Percentiles rank a stretch among this genome's conserved stretches.
Evolutionary conservation across 768 basidiomycete genomes (phyloP).

Genomic region (Mycena kentingensis): DNA sequence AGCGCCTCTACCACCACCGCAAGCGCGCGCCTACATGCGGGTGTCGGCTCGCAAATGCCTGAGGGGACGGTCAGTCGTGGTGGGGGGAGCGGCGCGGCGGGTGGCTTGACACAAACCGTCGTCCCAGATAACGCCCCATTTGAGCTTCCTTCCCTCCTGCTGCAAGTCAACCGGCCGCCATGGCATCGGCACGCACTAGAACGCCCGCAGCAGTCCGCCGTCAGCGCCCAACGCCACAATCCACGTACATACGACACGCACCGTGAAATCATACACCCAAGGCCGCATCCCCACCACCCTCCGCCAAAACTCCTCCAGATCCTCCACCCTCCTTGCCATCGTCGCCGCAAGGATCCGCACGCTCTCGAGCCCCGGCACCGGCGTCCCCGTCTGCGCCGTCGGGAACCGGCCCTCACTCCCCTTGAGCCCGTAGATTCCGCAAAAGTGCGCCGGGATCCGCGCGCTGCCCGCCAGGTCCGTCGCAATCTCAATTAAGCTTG

Average conservation of each 20-base stretch:
- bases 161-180: constrained; percentile 51
- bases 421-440: constrained; percentile 68
- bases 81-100: constrained; percentile 2
- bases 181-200: constrained; percentile 52
- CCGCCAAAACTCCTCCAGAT: constrained; percentile 68
- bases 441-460: constrained; percentile 72
- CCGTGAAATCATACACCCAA: constrained; percentile 68
- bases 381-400: constrained; percentile 46
- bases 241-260: constrained; percentile 29
- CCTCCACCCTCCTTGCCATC: constrained; percentile 61
- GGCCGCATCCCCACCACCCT: constrained; percentile 60
- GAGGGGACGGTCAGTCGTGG: neutral
- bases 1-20: constrained; percentile 53
- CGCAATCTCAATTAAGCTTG: constrained; percentile 68
- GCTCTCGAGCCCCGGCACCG: constrained; percentile 58
- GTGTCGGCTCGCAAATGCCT: constrained; percentile 64
- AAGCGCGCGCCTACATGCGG: constrained; percentile 63
- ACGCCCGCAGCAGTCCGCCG: neutral
- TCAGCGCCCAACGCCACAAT: neutral
- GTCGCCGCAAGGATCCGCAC: constrained; percentile 57
- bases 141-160: constrained; percentile 51
- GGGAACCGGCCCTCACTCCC: constrained; percentile 61
- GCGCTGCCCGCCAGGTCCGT: constrained; percentile 76
- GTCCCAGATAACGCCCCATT: constrained; percentile 67
- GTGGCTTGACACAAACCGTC: constrained; percentile 46